Evolutionary conservation across 164 flowering plant species (phyloP).

Genomic region (Vitis riparia): DNA sequence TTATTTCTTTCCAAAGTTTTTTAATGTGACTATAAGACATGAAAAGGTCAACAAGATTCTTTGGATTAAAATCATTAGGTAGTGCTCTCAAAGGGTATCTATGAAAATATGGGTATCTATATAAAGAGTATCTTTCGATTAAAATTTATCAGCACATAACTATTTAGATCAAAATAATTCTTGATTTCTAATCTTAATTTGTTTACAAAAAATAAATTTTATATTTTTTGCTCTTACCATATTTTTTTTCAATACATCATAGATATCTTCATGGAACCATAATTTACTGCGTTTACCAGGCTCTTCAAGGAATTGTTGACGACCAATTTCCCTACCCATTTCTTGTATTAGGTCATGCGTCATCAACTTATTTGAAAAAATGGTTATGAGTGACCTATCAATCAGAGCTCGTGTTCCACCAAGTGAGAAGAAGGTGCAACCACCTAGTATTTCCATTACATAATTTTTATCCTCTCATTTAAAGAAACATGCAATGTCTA

Average conservation of each 20-base stretch:
- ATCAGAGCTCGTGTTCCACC: not conserved
- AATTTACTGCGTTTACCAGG: slow-evolving; percentile 6
- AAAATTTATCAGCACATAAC: too few relatives aligned
- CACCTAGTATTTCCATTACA: not conserved
- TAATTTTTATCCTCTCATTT: not conserved
- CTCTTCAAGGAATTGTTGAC: not conserved
- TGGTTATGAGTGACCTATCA: slow-evolving; percentile 9
- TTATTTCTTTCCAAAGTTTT: slow-evolving; percentile 1
- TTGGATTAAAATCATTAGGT: slow-evolving; percentile 5
- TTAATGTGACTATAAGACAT: slow-evolving; percentile 13
- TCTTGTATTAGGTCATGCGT: too few relatives aligned
- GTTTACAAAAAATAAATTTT: too few relatives aligned
- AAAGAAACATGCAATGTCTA: too few relatives aligned
- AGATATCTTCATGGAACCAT: not conserved
- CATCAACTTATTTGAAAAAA: too few relatives aligned
- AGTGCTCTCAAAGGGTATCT: not conserved
- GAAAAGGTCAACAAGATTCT: slow-evolving; percentile 14
- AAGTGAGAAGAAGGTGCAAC: not conserved
- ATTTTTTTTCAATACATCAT: not conserved
- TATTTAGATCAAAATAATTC: too few relatives aligned
- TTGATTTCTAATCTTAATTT: too few relatives aligned
- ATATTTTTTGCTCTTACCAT: not conserved
- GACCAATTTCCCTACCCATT: too few relatives aligned
- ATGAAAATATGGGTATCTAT: slow-evolving; percentile 1
- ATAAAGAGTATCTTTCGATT: too few relatives aligned